Evolutionary conservation across 768 basidiomycete genomes (phyloP).

Genomic region (Rubroboletus satanas): DNA sequence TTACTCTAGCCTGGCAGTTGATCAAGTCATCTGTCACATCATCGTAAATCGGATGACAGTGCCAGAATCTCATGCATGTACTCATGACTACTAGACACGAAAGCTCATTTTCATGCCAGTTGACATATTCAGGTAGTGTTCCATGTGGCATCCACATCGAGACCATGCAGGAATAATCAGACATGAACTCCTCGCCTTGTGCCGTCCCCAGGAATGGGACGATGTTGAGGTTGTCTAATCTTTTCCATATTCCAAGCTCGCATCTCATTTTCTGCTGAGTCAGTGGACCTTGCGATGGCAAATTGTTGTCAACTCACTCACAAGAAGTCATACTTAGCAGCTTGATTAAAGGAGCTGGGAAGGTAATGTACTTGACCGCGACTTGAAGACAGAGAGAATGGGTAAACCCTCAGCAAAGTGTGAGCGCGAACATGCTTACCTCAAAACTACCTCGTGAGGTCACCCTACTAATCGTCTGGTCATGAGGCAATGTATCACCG

Average conservation of each 20-base stretch:
- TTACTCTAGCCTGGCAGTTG: neutral
- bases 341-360: neutral
- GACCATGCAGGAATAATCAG: slow-evolving; percentile 4
- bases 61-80: too few species aligned
- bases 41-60: too few species aligned
- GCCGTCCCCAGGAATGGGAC: slow-evolving; percentile 3
- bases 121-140: neutral
- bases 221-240: slow-evolving; percentile 4
- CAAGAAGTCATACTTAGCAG: neutral
- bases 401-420: neutral
- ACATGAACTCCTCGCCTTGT: neutral
- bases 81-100: neutral
- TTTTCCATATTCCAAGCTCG: slow-evolving; percentile 7
- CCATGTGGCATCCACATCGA: slow-evolving; percentile 5
- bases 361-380: neutral
- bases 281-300: neutral
- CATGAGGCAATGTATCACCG: too few species aligned
- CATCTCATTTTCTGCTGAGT: slow-evolving; percentile 1
- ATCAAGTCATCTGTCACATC: too few species aligned
- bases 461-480: neutral
- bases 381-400: neutral
- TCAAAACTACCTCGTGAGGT: neutral
- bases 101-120: neutral
- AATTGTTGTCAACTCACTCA: neutral
- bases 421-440: neutral